phyloP scores from a whole-genome alignment of 306 rosid species.

The Leucaena leucocephala region DNA sequence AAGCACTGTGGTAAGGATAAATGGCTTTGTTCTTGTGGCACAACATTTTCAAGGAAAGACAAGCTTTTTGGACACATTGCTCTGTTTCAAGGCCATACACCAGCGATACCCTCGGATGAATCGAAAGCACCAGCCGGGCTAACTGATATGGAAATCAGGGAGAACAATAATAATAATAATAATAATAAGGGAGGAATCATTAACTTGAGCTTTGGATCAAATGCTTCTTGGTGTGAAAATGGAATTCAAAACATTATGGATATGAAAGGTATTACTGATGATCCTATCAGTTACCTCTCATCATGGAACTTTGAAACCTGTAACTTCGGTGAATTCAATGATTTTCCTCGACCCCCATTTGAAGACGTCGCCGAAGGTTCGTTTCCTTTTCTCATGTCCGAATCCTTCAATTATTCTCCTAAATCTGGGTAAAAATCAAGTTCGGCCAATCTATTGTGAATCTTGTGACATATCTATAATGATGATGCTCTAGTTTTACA shows the following conservation, averaged over 20 bases:
- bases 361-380: slow-evolving; percentile 83
- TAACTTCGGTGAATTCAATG: slow-evolving; percentile 79
- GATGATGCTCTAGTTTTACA: slow-evolving; percentile 16
- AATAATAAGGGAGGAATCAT: slow-evolving; percentile 46
- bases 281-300: slow-evolving; percentile 77
- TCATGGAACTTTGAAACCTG: slow-evolving; percentile 77
- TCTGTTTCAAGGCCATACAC: slow-evolving; percentile 97
- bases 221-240: slow-evolving; percentile 46
- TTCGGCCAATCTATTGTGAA: slow-evolving; percentile 46
- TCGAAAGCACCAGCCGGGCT: slow-evolving; percentile 46
- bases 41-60: slow-evolving; percentile 99
- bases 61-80: slow-evolving; percentile 99
- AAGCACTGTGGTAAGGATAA: slow-evolving; percentile 98
- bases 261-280: slow-evolving; percentile 66
- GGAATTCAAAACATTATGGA: slow-evolving; percentile 54
- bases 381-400: slow-evolving; percentile 73
- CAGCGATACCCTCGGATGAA: slow-evolving; percentile 87
- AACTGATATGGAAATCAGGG: slow-evolving; percentile 54
- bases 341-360: slow-evolving; percentile 81
- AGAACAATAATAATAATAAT: slow-evolving; percentile 27
- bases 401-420: slow-evolving; percentile 63
- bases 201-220: slow-evolving; percentile 66
- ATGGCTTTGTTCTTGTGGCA: slow-evolving; percentile 99
- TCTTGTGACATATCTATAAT: slow-evolving; percentile 17
- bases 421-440: slow-evolving; percentile 64